A percentile compares a stretch with the other conserved stretches of the same genome.
Evolutionary conservation across 2,329 filamentous ascomycete species (phyloP).

Genomic region (Ophidiomyces ophidiicola): DNA sequence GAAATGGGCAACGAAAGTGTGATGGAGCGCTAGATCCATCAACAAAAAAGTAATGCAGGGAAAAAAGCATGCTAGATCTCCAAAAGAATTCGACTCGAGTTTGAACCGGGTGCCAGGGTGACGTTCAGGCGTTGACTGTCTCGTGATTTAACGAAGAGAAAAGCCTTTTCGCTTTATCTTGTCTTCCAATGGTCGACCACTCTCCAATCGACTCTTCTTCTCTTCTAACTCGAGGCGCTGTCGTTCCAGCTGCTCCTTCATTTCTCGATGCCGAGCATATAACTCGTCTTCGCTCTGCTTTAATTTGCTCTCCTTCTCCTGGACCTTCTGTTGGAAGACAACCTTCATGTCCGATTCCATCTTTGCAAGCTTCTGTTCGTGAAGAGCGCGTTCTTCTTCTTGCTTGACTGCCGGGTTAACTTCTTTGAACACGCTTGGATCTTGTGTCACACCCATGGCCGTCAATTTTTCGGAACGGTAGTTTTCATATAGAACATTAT

Average conservation of each 20-base stretch:
- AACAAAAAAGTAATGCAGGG: constrained; percentile 12
- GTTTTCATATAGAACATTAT: constrained; percentile 98
- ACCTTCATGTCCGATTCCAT: constrained; percentile 99
- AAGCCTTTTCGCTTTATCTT: constrained; percentile 99
- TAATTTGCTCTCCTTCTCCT: constrained; percentile 98
- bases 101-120: constrained; percentile 14
- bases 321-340: constrained; percentile 99
- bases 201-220: constrained; percentile 94
- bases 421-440: constrained; percentile 99
- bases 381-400: constrained; percentile 92
- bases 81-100: constrained; percentile 6
- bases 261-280: constrained; percentile 94
- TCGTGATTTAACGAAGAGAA: constrained; percentile 68
- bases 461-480: constrained; percentile 99
- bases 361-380: constrained; percentile 99
- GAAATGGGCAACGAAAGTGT: constrained; percentile 17
- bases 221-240: constrained; percentile 92
- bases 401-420: constrained; percentile 99
- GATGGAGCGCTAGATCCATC: constrained; percentile 17
- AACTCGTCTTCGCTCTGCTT: constrained; percentile 99
- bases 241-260: constrained; percentile 98
- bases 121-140: constrained; percentile 10
- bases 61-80: constrained; percentile 7
- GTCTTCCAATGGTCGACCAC: constrained; percentile 88
- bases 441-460: constrained; percentile 94